Conservation (phyloP, 1,139 yeast genomes). For the Sugiyamaella sp. region DNA sequence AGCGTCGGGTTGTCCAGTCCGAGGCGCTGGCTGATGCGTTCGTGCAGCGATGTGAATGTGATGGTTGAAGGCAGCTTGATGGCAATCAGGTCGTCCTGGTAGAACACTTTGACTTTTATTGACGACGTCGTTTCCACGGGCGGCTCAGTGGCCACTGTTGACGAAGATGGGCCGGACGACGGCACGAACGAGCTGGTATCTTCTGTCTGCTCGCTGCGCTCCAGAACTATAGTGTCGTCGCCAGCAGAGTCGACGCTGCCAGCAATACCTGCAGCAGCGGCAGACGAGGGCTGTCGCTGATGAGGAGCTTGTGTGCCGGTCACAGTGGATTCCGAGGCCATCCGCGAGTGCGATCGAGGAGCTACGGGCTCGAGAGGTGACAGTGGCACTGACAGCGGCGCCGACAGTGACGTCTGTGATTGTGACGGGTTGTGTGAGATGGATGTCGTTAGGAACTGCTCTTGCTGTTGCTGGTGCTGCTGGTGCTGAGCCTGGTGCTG, state of each 20-base stretch:
- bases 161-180: neutral
- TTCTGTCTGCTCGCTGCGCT: neutral
- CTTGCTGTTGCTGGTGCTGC: conserved; percentile 43
- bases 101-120: conserved; percentile 81
- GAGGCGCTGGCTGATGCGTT: conserved; percentile 68
- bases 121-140: conserved; percentile 22
- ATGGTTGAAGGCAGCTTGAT: conserved; percentile 68
- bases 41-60: conserved; percentile 61
- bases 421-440: neutral
- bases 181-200: neutral
- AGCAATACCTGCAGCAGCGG: neutral
- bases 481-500: conserved; percentile 45
- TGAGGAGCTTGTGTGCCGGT: conserved; percentile 20
- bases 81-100: conserved; percentile 89
- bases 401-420: conserved; percentile 18
- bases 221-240: conserved; percentile 19
- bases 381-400: neutral
- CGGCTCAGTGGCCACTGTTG: conserved; percentile 1
- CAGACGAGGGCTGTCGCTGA: conserved; percentile 18
- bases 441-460: conserved; percentile 19
- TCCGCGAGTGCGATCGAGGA: conserved; percentile 23
- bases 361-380: neutral
- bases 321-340: conserved; percentile 30
- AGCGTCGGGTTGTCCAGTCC: conserved; percentile 37
- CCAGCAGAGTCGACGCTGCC: neutral